Base-by-base conservation (phyloP, 306 rosid genomes). In the Fagus crenata region DNA sequence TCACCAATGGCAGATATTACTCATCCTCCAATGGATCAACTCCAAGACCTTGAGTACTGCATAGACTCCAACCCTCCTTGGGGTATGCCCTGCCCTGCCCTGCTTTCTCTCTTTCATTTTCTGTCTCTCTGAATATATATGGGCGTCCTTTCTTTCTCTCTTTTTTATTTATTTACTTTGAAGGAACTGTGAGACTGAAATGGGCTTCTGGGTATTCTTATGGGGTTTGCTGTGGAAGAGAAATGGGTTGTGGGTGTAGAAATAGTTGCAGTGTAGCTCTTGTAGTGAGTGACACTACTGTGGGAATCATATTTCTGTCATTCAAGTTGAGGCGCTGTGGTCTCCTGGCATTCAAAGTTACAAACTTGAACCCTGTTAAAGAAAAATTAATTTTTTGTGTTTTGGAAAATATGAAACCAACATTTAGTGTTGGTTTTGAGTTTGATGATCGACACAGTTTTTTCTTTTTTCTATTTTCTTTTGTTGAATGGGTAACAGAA, bases 61-160 rank as follows among this genome's bases (percentile, higher is more conserved):
- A 87, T 95, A 84, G 98, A 95, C 92, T 95, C 98, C 55, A 95
- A 95, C 79, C 98, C 98, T 71, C 91, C 98, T 2, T 95, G 97
- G 98, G 92, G 98, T 95, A 89, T 12, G 67, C n/a, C 18, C 71
- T 69, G 78, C 55, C 73, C 59, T 82, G 63, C 75, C 17, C 36
- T 32, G 63, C 15, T 65, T 53, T 70, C 75, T 77, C n/a, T 64
- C n/a, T 31, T 4, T 2, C 32, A 58, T 32, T 73, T 36, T 0
- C 17, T 22, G 15, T 58, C 49, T 1, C 36, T 9, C 51, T 12
- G 11, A 31, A 9, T 2, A 15, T 32, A 54, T 82, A 49, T 77
- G 7, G 32, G 37, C 56, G 33, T 51, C 72, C 42, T 77, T 36
- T 72, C 59, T 61, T 78, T 35, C 59, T 55, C 42, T 80, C 0